phyloP scores from a whole-genome alignment of 768 basidiomycete genomes.

The Lepiota subincarnata region DNA sequence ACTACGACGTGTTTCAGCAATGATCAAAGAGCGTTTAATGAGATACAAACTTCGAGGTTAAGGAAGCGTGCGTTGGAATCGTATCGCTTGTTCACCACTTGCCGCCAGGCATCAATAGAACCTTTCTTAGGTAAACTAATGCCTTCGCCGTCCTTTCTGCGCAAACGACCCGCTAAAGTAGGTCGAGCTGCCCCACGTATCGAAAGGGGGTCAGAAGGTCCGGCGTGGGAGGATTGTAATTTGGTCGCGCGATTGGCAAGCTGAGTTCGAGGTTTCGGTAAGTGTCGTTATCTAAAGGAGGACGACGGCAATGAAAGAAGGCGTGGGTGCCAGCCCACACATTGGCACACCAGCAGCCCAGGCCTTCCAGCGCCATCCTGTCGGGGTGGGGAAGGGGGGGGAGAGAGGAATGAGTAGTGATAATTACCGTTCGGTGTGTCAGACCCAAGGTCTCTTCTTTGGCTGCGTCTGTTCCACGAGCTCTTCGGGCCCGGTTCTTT shows the following conservation, averaged over 20 bases:
- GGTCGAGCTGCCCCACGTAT: slow-evolving; percentile 64
- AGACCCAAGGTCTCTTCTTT: slow-evolving; percentile 48
- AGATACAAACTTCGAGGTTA: slow-evolving; percentile 71
- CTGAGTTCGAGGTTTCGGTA: slow-evolving; percentile 34
- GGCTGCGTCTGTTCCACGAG: slow-evolving; percentile 54
- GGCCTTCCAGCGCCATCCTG: slow-evolving; percentile 23
- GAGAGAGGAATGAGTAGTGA: slow-evolving; percentile 31
- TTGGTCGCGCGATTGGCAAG: slow-evolving; percentile 26
- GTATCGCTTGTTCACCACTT: slow-evolving; percentile 71
- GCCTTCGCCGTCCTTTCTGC: slow-evolving; percentile 39
- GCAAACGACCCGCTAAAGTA: slow-evolving; percentile 47
- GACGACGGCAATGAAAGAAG: slow-evolving; percentile 32
- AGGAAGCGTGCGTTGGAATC: slow-evolving; percentile 65
- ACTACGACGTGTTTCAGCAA: slow-evolving; percentile 39
- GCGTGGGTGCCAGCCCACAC: slow-evolving; percentile 13
- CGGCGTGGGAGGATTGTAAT: slow-evolving; percentile 24
- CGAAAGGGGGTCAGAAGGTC: slow-evolving; percentile 50
- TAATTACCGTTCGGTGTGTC: slow-evolving; percentile 64
- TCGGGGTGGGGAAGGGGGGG: slow-evolving; percentile 21
- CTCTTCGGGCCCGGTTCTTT: slow-evolving; percentile 58
- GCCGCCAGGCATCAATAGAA: slow-evolving; percentile 67
- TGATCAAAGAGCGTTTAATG: slow-evolving; percentile 8
- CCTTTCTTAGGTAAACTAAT: slow-evolving; percentile 25
- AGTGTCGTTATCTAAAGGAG: slow-evolving; percentile 33
- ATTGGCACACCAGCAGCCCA: slow-evolving; percentile 15